These are phyloP conservation scores for Sporobolomyces pararoseus DNA, from an alignment of 768 basidiomycete species.

Conservation along the genomic window DNA sequence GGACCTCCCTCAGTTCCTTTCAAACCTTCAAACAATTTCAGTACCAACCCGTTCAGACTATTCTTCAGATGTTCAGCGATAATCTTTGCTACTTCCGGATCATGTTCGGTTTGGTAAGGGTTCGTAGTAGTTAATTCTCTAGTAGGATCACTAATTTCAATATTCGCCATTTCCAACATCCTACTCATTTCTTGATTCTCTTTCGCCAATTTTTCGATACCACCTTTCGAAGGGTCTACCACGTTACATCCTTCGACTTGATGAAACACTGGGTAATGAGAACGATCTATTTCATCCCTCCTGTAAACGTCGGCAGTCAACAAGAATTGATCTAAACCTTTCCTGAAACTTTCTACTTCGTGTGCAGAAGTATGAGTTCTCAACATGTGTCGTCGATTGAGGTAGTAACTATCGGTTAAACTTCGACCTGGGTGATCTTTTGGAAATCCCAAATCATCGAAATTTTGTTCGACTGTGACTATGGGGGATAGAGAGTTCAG, in stretches of 20 bases:
- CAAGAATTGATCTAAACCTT: slow-evolving; percentile 74
- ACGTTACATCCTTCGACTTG: slow-evolving; percentile 94
- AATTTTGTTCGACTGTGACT: slow-evolving; percentile 86
- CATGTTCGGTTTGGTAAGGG: slow-evolving; percentile 73
- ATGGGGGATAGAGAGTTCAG: slow-evolving; percentile 64
- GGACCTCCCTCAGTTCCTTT: slow-evolving; percentile 59
- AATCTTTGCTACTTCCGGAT: slow-evolving; percentile 66
- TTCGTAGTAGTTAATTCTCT: slow-evolving; percentile 64
- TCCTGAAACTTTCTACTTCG: slow-evolving; percentile 79
- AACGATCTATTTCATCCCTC: slow-evolving; percentile 93
- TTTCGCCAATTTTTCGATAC: slow-evolving; percentile 60
- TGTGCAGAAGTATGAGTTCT: slow-evolving; percentile 98
- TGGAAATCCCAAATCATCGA: slow-evolving; percentile 94
- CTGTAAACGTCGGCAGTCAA: slow-evolving; percentile 95
- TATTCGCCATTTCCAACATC: slow-evolving; percentile 66
- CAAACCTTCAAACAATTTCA: slow-evolving; percentile 66
- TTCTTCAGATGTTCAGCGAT: slow-evolving; percentile 83
- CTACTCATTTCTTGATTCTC: slow-evolving; percentile 63
- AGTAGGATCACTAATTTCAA: slow-evolving; percentile 81
- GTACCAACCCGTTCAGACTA: slow-evolving; percentile 77
- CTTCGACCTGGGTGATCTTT: slow-evolving; percentile 87
- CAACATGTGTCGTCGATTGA: slow-evolving; percentile 84
- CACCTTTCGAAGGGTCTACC: slow-evolving; percentile 54
- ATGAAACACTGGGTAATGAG: slow-evolving; percentile 97
- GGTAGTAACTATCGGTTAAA: slow-evolving; percentile 89